phyloP scores from a whole-genome alignment of 106 monocot genomes.

The Dendrobium nobile region DNA sequence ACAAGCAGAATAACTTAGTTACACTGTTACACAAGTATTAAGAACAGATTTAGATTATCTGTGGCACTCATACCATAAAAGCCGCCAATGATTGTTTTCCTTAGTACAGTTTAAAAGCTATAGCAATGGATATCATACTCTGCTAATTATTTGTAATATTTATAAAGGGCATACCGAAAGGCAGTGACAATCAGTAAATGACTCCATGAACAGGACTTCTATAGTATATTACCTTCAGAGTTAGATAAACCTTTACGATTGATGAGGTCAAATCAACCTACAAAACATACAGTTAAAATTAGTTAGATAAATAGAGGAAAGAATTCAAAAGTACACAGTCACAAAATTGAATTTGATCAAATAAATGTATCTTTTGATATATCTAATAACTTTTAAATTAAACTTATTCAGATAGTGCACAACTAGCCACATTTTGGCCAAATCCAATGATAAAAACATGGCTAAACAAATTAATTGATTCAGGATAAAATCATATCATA shows the following conservation, averaged over 20 bases:
- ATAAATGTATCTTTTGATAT: not conserved
- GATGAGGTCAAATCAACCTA: slow-evolving; percentile 76
- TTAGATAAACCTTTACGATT: slow-evolving; percentile 44
- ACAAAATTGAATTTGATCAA: not conserved
- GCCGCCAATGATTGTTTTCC: not conserved
- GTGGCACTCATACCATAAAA: not conserved
- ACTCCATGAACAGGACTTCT: not conserved
- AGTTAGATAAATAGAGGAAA: not conserved
- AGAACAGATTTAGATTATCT: not conserved
- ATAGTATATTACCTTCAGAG: slow-evolving; percentile 44
- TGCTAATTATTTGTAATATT: not conserved
- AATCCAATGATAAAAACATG: not conserved
- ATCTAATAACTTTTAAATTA: not conserved
- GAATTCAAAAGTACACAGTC: not conserved
- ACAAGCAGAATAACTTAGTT: not conserved
- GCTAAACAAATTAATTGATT: too few species aligned
- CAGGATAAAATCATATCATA: too few species aligned
- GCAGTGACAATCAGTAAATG: not conserved
- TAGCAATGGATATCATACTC: not conserved
- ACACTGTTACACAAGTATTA: not conserved
- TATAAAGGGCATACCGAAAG: not conserved
- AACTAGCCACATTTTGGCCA: not conserved
- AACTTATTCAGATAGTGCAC: not conserved
- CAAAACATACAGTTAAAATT: slow-evolving; percentile 9
- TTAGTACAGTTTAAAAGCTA: not conserved